Evolutionary conservation across 1,139 yeast species (phyloP), one percentile per base, ranked within the genome.

Genomic region (Candida frijolesensis): DNA sequence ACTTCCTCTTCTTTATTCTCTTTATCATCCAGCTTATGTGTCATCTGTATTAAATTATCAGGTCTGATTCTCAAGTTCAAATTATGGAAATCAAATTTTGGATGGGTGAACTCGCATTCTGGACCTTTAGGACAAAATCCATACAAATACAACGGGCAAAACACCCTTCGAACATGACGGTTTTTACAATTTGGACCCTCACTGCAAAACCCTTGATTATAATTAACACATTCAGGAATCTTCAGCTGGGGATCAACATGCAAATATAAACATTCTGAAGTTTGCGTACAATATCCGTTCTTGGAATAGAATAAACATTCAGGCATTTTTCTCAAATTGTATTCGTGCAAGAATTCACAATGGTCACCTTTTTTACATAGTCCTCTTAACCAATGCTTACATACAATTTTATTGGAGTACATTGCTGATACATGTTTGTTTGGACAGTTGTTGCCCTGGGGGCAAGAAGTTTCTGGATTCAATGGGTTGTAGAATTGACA

Each of bases 351-450:
- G 62, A 90, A 95, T 71, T 95, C 99, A 70, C 99, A 95, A 56
- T 89, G 92, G 60, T 92, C 97, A 49, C 96, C 96, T 73, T 92
- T 94, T 71, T 95, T 95, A 70, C 99, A 95, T 37, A 95, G 79
- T 0, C 99, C 99, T 59, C 98, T 81, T 45, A 95, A 81, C 99
- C 99, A 94, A 74, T 94, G 98, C 77, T 95, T 94, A 67, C 99
- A 94, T 15, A 94, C 99, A 50, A 76, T 75, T 71, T 91, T 92
- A 68, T 91, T 90, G 58, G 82, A 81, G 68, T 86, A 90, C 70
- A 85, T 84, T 40, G 95, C 84, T 19, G 89, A 78, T 1, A 90
- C 90, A 70, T 94, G 98, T 63, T 91, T 89, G 68, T 89, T 85
- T 27, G 96, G 95, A 65, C 99, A 94, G 50, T 80, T 79, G 40